These are phyloP conservation scores for Penicillium bovifimosum DNA, from an alignment of 495 filamentous ascomycete genomes.

Conservation along the genomic window DNA sequence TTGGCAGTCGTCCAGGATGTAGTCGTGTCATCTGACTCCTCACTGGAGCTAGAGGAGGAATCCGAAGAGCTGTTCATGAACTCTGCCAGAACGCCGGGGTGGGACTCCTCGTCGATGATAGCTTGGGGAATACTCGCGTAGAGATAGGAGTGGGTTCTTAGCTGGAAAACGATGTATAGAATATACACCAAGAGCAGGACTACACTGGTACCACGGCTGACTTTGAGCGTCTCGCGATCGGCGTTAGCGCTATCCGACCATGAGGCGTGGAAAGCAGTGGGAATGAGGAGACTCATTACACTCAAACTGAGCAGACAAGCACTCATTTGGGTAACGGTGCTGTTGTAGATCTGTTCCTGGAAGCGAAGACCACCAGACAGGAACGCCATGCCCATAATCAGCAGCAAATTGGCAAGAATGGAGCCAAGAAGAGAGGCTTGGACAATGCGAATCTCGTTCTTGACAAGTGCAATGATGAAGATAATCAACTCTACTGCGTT, in stretches of 20 bases:
- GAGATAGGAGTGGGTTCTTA: conserved; percentile 87
- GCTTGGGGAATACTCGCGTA: conserved; percentile 86
- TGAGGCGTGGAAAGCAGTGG: conserved; percentile 89
- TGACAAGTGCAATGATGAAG: conserved; percentile 46
- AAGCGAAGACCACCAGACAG: conserved; percentile 80
- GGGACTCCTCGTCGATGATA: conserved; percentile 82
- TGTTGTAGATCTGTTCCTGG: conserved; percentile 93
- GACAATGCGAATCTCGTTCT: conserved; percentile 80
- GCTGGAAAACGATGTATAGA: conserved; percentile 82
- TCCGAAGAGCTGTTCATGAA: conserved; percentile 68
- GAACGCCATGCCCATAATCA: conserved; percentile 90
- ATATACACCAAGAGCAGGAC: conserved; percentile 79
- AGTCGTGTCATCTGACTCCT: conserved; percentile 58
- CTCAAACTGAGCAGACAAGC: conserved; percentile 85
- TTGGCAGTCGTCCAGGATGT: conserved; percentile 71
- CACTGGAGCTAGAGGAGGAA: conserved; percentile 56
- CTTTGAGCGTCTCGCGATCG: conserved; percentile 64
- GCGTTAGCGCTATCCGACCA: conserved; percentile 59
- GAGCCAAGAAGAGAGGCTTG: conserved; percentile 85
- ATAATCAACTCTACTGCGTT: conserved; percentile 90
- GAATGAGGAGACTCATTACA: conserved; percentile 77
- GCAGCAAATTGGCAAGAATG: conserved; percentile 78
- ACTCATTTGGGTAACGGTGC: conserved; percentile 91
- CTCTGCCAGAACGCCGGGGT: conserved; percentile 76
- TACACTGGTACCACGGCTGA: conserved; percentile 88